Evolutionary conservation across 345 rosid genomes (phyloP).

Genomic region (Eutrema yunnanense): DNA sequence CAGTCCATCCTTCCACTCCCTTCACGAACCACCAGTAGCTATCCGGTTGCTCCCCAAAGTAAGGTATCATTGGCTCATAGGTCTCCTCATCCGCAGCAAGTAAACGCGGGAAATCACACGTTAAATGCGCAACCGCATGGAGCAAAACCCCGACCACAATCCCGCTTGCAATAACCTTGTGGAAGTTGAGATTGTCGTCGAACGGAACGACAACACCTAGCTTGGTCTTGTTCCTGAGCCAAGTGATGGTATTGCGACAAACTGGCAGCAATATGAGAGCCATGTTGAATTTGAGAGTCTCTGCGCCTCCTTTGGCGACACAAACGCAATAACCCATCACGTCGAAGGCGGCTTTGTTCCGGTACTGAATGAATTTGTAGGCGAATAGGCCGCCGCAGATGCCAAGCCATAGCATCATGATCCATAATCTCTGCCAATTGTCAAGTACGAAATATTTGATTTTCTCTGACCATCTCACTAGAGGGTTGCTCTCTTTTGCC

Average conservation of each 20-base stretch:
- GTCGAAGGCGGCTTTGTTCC: slow-evolving; percentile 40
- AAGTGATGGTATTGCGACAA: slow-evolving; percentile 82
- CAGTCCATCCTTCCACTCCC: slow-evolving; percentile 77
- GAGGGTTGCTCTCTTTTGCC: slow-evolving; percentile 50
- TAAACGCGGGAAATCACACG: slow-evolving; percentile 79
- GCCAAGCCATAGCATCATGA: slow-evolving; percentile 68
- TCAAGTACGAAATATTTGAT: slow-evolving; percentile 63
- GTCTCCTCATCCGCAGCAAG: slow-evolving; percentile 51
- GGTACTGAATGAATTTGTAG: slow-evolving; percentile 66
- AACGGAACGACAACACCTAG: slow-evolving; percentile 66
- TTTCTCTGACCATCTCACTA: slow-evolving; percentile 36
- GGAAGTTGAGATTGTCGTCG: slow-evolving; percentile 83
- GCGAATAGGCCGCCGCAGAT: slow-evolving; percentile 55
- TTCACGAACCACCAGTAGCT: slow-evolving; percentile 76
- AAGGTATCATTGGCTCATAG: slow-evolving; percentile 50
- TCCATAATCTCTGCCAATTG: slow-evolving; percentile 83
- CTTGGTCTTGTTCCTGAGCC: slow-evolving; percentile 88
- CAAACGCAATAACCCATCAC: slow-evolving; percentile 92
- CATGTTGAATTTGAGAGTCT: slow-evolving; percentile 85
- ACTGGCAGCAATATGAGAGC: slow-evolving; percentile 74
- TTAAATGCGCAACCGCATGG: slow-evolving; percentile 61
- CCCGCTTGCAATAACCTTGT: slow-evolving; percentile 71
- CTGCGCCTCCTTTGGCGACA: slow-evolving; percentile 84
- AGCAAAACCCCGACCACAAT: slow-evolving; percentile 58
- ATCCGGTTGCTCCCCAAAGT: slow-evolving; percentile 59